These are phyloP conservation scores for Moricandia moricandioides DNA, from an alignment of 345 rosid genomes.

Conservation along the genomic window DNA sequence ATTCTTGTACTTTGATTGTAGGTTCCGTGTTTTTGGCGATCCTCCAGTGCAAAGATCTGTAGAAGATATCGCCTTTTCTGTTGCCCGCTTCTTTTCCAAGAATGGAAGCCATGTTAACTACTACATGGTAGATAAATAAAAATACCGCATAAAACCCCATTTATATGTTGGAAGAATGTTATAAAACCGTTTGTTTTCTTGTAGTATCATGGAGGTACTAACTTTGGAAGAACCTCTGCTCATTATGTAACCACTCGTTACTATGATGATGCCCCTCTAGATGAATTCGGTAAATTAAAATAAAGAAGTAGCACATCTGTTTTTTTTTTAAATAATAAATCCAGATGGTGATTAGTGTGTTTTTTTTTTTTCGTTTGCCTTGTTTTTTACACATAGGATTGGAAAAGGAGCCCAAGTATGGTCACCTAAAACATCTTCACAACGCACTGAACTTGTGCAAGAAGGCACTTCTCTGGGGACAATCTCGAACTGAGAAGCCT, in stretches of 20 bases:
- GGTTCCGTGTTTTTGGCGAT: conserved; percentile 62
- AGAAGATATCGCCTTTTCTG: conserved; percentile 76
- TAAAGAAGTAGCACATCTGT: not conserved
- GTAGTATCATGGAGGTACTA: conserved; percentile 96
- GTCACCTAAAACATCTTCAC: conserved; percentile 87
- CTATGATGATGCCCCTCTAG: conserved; percentile 96
- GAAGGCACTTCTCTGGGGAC: conserved; percentile 74
- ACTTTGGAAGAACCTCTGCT: conserved; percentile 77
- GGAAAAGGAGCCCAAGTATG: conserved; percentile 67
- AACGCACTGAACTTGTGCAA: conserved; percentile 61
- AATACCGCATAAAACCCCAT: not conserved
- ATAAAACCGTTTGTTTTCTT: not conserved
- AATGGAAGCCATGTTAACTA: conserved; percentile 81
- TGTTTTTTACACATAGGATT: conserved; percentile 44
- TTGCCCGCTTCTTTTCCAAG: conserved; percentile 80
- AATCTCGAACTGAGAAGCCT: conserved; percentile 32
- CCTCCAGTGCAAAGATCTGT: conserved; percentile 58
- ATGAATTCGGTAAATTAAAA: conserved; percentile 70
- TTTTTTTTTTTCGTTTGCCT: not conserved
- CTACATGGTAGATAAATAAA: conserved; percentile 70
- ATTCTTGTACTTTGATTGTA: conserved; percentile 31
- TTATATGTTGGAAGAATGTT: not conserved
- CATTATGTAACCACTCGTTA: conserved; percentile 85
- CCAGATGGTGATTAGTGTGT: not conserved
- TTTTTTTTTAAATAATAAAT: not conserved